Conservation (phyloP, 257 asterid species). For the Solanum sitiens region DNA sequence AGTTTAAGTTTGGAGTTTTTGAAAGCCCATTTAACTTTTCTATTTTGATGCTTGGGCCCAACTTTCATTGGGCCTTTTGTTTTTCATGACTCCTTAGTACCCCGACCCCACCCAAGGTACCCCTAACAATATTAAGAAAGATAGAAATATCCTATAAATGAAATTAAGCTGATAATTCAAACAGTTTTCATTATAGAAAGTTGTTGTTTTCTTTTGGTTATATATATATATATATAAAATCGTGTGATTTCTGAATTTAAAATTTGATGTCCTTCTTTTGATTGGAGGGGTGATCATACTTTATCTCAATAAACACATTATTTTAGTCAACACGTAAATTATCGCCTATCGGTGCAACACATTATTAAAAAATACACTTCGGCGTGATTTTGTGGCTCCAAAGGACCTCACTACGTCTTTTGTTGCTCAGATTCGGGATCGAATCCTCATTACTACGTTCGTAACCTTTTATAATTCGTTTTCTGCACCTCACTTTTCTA, state of each 20-base stretch:
- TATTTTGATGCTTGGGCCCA: neutral
- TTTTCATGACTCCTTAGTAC: neutral
- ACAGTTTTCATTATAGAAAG: neutral
- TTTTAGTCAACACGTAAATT: neutral
- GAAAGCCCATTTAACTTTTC: neutral
- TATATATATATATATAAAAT: no score
- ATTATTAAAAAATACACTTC: neutral
- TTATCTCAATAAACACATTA: neutral
- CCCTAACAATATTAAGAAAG: neutral
- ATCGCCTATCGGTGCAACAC: neutral
- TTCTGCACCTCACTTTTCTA: neutral
- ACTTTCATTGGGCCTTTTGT: neutral
- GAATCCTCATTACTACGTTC: no score
- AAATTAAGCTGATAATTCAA: neutral
- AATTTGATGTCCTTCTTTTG: neutral
- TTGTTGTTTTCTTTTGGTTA: neutral
- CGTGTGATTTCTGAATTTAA: neutral
- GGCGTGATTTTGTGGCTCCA: no score
- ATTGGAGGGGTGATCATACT: neutral
- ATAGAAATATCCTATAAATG: neutral
- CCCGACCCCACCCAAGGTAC: neutral
- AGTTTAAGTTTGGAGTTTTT: neutral
- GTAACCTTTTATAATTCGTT: no score
- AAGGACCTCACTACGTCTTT: no score
- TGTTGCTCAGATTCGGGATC: no score